Percentiles rank a stretch among this genome's conserved stretches.
These are phyloP conservation scores for Ehretia macrophylla DNA, from an alignment of 257 asterid species.

Conservation along the genomic window DNA sequence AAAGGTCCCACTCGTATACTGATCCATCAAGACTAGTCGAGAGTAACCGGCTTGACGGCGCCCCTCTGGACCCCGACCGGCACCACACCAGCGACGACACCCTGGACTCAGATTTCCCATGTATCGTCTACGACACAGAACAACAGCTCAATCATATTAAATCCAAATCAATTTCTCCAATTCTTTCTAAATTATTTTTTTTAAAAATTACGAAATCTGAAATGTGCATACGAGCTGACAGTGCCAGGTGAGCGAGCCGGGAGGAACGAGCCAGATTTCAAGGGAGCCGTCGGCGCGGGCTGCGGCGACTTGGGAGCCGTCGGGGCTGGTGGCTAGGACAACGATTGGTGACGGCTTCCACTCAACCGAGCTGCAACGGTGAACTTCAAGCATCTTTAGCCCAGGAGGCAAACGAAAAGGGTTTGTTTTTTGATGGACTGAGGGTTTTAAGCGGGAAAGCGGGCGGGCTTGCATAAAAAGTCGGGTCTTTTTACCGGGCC, in stretches of 20 bases:
- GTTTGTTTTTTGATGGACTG: too few relatives aligned
- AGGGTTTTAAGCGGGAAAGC: too few relatives aligned
- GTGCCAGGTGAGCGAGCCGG: constrained; percentile 99
- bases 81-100: constrained; percentile 93
- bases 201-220: not conserved
- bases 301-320: constrained; percentile 90
- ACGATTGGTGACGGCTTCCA: constrained; percentile 89
- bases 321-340: constrained; percentile 89
- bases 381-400: constrained; percentile 41
- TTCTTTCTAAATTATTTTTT: too few relatives aligned
- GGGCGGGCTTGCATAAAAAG: too few relatives aligned
- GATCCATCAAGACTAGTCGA: constrained; percentile 92
- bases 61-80: constrained; percentile 49
- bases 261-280: constrained; percentile 98
- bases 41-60: constrained; percentile 53
- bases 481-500: too few relatives aligned
- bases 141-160: constrained; percentile 8
- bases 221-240: constrained; percentile 69
- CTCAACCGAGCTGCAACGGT: constrained; percentile 61
- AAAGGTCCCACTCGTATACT: constrained; percentile 85
- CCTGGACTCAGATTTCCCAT: constrained; percentile 76
- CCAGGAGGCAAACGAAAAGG: too few relatives aligned
- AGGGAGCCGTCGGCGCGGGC: constrained; percentile 86
- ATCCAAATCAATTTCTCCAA: constrained; percentile 7
- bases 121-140: constrained; percentile 60